Conservation (phyloP, 2,329 filamentous ascomycete genomes). For the Fonsecaea monophora region DNA sequence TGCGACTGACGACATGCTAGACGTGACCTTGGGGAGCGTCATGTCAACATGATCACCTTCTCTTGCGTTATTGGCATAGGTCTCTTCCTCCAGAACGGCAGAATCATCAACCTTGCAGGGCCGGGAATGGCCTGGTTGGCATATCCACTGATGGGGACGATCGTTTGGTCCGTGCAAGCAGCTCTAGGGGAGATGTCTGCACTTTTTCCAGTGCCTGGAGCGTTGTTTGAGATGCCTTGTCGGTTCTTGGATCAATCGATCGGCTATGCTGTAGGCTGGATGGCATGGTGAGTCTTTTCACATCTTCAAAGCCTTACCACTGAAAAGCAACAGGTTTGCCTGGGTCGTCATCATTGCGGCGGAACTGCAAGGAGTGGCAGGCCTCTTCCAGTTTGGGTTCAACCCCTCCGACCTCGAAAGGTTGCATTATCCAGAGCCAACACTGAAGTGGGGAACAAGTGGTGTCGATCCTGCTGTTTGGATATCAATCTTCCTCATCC, state of each 20-base stretch:
- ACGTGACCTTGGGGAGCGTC: slow-evolving; percentile 14
- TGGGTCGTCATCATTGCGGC: slow-evolving; percentile 18
- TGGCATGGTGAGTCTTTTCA: slow-evolving; percentile 1
- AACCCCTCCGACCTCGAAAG: slow-evolving; percentile 28
- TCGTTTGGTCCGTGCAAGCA: slow-evolving; percentile 53
- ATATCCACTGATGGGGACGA: slow-evolving; percentile 53
- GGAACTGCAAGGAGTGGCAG: slow-evolving; percentile 17
- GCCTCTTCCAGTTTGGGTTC: slow-evolving; percentile 48
- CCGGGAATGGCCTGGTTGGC: slow-evolving; percentile 33
- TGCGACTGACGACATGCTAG: background rate
- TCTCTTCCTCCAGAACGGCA: slow-evolving; percentile 36
- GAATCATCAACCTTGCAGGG: slow-evolving; percentile 29
- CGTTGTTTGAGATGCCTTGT: slow-evolving; percentile 15
- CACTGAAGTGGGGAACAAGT: slow-evolving; percentile 20
- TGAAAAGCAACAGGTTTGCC: slow-evolving; percentile 12
- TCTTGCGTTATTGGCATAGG: slow-evolving; percentile 35
- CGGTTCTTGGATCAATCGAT: slow-evolving; percentile 15
- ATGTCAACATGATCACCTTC: slow-evolving; percentile 39
- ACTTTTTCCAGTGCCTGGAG: slow-evolving; percentile 15
- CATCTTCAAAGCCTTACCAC: background rate
- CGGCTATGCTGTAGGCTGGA: slow-evolving; percentile 17
- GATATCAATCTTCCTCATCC: slow-evolving; percentile 46
- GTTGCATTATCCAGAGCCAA: slow-evolving; percentile 5
- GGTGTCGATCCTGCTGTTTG: slow-evolving; percentile 49
- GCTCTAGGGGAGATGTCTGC: slow-evolving; percentile 51